Evolutionary conservation across 306 rosid species (phyloP).

Genomic region (Rosa persica): DNA sequence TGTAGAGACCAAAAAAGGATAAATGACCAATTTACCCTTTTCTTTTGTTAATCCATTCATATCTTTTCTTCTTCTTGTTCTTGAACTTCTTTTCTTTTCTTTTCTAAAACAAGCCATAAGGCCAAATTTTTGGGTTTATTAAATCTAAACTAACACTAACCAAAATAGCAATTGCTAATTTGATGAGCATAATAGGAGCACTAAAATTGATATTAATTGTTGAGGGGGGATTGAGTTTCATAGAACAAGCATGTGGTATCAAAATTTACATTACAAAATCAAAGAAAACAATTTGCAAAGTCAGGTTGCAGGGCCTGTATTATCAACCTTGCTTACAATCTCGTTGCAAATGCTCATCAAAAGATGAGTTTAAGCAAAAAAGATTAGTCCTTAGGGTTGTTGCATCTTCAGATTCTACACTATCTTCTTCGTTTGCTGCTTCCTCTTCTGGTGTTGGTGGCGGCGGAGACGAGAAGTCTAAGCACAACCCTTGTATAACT

Average conservation of each 20-base stretch:
- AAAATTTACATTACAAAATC: constrained; percentile 2
- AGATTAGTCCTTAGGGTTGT: constrained; percentile 37
- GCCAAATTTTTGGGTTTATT: too few species aligned
- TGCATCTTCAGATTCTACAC: constrained; percentile 14
- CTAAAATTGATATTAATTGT: neutral
- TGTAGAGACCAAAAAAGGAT: too few species aligned
- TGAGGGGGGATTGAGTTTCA: neutral
- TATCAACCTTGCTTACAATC: constrained; percentile 2
- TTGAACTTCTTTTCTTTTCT: too few species aligned
- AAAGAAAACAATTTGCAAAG: neutral
- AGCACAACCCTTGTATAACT: constrained; percentile 66
- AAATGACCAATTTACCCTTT: too few species aligned
- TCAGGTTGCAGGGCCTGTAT: neutral
- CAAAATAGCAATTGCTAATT: neutral
- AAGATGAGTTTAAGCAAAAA: constrained; percentile 26
- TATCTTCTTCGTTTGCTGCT: constrained; percentile 20
- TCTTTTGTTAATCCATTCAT: too few species aligned
- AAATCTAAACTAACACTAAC: too few species aligned
- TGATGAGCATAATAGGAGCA: neutral
- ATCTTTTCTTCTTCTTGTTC: too few species aligned
- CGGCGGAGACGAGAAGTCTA: constrained; percentile 85
- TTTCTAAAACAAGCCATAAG: too few species aligned
- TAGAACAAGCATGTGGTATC: neutral
- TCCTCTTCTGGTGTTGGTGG: constrained; percentile 44
- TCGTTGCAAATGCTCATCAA: constrained; percentile 27